Evolutionary conservation across 257 asterid species (phyloP).

Genomic region (Nyctanthes arbortristis): DNA sequence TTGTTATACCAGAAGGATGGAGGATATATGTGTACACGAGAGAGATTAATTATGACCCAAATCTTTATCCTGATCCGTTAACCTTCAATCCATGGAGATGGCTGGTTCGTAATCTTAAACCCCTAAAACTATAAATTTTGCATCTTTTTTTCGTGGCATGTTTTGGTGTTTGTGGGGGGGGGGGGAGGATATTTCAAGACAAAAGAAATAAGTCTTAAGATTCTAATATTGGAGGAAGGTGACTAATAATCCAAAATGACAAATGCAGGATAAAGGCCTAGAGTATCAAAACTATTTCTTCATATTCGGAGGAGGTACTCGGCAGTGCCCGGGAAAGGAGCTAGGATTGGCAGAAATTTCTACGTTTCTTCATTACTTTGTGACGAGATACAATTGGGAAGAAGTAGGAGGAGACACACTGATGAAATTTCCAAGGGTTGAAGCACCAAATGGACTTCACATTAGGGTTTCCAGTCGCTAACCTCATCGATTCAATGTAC

Average conservation of each 20-base stretch:
- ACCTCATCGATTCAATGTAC: background rate
- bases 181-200: too few relatives aligned
- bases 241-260: background rate
- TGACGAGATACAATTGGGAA: constrained; percentile 93
- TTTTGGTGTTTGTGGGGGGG: too few relatives aligned
- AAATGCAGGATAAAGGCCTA: constrained; percentile 61
- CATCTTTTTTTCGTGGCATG: background rate
- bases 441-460: constrained; percentile 89
- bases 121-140: background rate
- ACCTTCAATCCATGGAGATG: constrained; percentile 98
- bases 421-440: constrained; percentile 91
- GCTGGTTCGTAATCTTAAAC: constrained; percentile 63
- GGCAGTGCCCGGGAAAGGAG: constrained; percentile 98
- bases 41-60: constrained; percentile 84
- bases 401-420: constrained; percentile 84
- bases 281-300: constrained; percentile 77
- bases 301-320: constrained; percentile 93
- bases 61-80: constrained; percentile 79
- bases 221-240: constrained; percentile 2
- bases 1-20: constrained; percentile 87
- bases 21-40: constrained; percentile 80
- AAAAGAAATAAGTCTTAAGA: background rate
- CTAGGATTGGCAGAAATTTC: constrained; percentile 97
- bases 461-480: constrained; percentile 68
- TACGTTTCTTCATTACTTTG: constrained; percentile 92